These are phyloP conservation scores for Nyssa sinensis DNA, from an alignment of 148 eudicot species.

Conservation along the genomic window DNA sequence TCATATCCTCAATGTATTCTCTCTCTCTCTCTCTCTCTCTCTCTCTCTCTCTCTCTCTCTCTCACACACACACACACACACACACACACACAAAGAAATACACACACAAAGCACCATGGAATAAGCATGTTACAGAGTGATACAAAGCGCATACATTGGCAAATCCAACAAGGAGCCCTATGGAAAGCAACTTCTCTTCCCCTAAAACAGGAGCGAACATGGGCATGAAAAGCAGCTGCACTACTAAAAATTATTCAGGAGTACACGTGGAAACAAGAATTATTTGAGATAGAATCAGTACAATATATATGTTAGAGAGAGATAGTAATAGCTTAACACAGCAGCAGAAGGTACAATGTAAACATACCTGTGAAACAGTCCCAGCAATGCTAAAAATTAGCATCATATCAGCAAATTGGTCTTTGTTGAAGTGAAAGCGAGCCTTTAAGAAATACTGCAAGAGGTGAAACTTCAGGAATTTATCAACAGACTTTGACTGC, in stretches of 20 bases:
- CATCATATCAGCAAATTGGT: constrained; percentile 73
- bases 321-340: too few species aligned
- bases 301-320: neutral
- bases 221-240: constrained; percentile 79
- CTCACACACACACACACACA: neutral
- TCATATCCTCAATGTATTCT: neutral
- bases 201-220: constrained; percentile 54
- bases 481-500: neutral
- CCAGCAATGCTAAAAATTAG: constrained; percentile 57
- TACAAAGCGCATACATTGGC: constrained; percentile 36
- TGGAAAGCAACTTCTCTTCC: constrained; percentile 58
- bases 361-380: constrained; percentile 60
- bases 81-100: neutral
- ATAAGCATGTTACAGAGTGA: constrained; percentile 5
- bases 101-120: neutral
- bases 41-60: too few species aligned
- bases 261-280: neutral
- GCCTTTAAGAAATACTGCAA: constrained; percentile 81
- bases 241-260: neutral
- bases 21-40: too few species aligned
- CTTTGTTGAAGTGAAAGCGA: constrained; percentile 67
- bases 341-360: neutral
- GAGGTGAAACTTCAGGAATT: neutral
- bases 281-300: neutral
- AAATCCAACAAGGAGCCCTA: constrained; percentile 51